Evolutionary conservation across 768 basidiomycete genomes (phyloP), one percentile per base, ranked within the genome.

Genomic region (Termitomyces sp.): DNA sequence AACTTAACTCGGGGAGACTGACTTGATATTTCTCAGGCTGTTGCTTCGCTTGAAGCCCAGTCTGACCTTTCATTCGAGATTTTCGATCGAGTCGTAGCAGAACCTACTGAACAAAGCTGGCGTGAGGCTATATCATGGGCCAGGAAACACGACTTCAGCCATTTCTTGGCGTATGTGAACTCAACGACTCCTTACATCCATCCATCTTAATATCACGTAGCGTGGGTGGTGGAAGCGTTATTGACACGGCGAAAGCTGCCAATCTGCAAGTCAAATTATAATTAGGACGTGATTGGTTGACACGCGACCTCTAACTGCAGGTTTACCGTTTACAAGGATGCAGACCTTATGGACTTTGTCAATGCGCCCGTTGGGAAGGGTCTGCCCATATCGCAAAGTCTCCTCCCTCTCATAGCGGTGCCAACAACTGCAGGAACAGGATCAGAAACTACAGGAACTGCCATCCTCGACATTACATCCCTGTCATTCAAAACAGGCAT

Each of bases 341-440:
- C 91, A 0, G 92, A 97, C 66, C 75, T 98, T 10, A 89, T 95
- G 76, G 96, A 98, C 69, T 98, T 96, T 70, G 91, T 98, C 72
- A 98, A 98, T 67, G 95, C 96, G 1, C 96, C 96, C 0, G 78
- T 98, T 53, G 96, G 96, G 42, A 95, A 93, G 72, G 95, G 95
- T 5, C 78, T 87, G 38, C 92, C 95, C 2, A 88, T 98, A 60
- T 75, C 81, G 3, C 76, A 90, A 67, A 74, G 77, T 17, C 77
- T 98, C 23, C 76, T 84, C 8, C 96, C 96, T 14, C 77, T 98
- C 46, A 96, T 96, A 59, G 93, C 93, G 43, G 78, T 94, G 72
- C 80, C 82, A 21, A 83, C 82, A 21, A 83, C 82, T 4, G 85
- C 85, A 31, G 96, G 96, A 49, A 96, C 95, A 14, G 95, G 94